Evolutionary conservation across 2,329 filamentous ascomycete genomes (phyloP), one percentile per base, ranked within the genome.

Genomic region (Cladosporium sp.): DNA sequence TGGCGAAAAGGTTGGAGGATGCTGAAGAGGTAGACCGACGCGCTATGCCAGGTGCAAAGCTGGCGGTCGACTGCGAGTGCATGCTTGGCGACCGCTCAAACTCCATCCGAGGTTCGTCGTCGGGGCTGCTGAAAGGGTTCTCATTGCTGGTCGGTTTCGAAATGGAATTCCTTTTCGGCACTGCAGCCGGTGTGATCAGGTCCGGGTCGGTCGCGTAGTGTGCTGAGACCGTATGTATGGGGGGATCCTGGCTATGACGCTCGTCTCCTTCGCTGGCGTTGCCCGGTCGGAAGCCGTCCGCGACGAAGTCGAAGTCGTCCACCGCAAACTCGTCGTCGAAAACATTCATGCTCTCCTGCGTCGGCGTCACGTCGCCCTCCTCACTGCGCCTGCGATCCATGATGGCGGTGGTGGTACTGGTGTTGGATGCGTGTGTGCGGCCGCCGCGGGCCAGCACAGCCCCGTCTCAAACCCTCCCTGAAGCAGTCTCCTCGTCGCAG

Each of bases 251-350:
- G 44, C 54, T 58, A 54, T 60, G 57, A 57, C 56, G 54, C 58
- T 54, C 49, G 35, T 50, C 54, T 42, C 54, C 58, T 52, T 58
- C 55, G 46, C 58, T 58, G 49, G 60, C 63, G 48, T 66, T 63
- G 32, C 64, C 62, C 35, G 73, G 73, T 44, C 72, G 66, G 61
- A 74, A 76, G 54, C 73, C 73, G 55, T 76, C 73, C 51, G 71
- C 73, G 28, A 74, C 68, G 33, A 65, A 67, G 53, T 71, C 72
- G 55, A 70, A 71, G 55, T 75, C 71, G 45, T 68, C 65, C 49
- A 74, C 61, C 56, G 74, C 74, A 59, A 69, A 71, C 56, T 76
- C 72, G 61, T 77, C 75, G 63, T 72, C 73, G 58, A 77, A 77
- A 52, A 77, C 69, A 63, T 77, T 69, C 49, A 65, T 61, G 53